phyloP scores from a whole-genome alignment of 345 rosid genomes.

The Streptanthus diversifolius region DNA sequence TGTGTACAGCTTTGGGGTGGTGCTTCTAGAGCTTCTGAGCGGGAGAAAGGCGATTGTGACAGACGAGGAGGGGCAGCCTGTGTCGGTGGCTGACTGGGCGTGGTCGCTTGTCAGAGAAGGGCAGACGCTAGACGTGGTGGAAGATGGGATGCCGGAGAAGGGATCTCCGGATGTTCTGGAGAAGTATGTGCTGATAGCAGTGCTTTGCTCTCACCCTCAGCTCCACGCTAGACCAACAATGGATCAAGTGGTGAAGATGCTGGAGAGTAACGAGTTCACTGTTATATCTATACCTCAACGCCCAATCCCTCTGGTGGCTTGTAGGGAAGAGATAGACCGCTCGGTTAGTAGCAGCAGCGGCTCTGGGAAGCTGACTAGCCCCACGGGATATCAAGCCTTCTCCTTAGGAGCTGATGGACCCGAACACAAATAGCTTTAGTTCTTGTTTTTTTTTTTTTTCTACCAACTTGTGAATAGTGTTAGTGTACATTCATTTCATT shows the following conservation, averaged over 20 bases:
- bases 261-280: constrained; percentile 72
- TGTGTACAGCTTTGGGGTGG: constrained; percentile 86
- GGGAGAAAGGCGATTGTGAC: constrained; percentile 64
- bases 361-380: constrained; percentile 63
- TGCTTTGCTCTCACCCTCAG: constrained; percentile 89
- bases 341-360: constrained; percentile 61
- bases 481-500: constrained; percentile 26
- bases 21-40: constrained; percentile 87
- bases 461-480: background rate
- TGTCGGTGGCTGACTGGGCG: constrained; percentile 80
- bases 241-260: constrained; percentile 94
- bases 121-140: constrained; percentile 62
- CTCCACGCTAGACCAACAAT: constrained; percentile 82
- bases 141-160: constrained; percentile 65
- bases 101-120: constrained; percentile 80
- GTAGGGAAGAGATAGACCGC: constrained; percentile 66
- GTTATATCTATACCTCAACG: constrained; percentile 77
- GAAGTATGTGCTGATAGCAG: constrained; percentile 76
- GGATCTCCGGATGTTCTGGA: constrained; percentile 59
- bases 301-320: constrained; percentile 66
- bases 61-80: constrained; percentile 55
- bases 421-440: constrained; percentile 13
- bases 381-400: constrained; percentile 57
- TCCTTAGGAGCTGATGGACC: constrained; percentile 36
- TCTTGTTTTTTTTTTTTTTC: background rate